Evolutionary conservation across 257 asterid genomes (phyloP).

Genomic region (Osmanthus fragrans): DNA sequence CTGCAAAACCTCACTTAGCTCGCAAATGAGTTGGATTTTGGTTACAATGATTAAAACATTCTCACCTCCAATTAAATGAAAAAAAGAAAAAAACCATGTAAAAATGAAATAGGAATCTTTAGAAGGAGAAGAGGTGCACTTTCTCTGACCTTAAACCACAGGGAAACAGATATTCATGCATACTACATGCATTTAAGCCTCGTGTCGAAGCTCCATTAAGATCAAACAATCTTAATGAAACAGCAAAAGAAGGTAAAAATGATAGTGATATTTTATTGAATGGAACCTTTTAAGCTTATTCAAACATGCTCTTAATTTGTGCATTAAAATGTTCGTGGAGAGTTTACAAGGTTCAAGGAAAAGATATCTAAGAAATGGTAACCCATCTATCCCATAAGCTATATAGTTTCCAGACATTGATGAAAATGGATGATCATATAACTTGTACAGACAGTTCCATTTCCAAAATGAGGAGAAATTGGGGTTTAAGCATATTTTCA

Average conservation of each 20-base stretch:
- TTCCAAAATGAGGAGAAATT: neutral
- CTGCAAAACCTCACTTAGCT: too few species aligned
- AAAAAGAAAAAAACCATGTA: too few species aligned
- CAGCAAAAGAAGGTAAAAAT: neutral
- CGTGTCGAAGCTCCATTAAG: neutral
- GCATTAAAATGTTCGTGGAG: neutral
- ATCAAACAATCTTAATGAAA: conserved; percentile 17
- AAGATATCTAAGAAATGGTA: neutral
- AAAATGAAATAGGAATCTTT: too few species aligned
- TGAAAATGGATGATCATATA: neutral
- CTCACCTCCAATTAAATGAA: too few species aligned
- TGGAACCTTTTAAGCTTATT: neutral
- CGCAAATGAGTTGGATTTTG: too few species aligned
- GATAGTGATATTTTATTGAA: neutral
- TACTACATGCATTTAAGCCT: neutral
- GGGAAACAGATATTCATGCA: neutral
- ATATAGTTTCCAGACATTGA: neutral
- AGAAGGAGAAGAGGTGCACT: too few species aligned
- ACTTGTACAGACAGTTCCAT: neutral
- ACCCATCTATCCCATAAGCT: neutral
- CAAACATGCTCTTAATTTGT: neutral
- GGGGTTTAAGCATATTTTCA: neutral
- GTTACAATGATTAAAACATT: too few species aligned
- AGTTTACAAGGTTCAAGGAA: neutral
- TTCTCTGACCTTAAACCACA: neutral